phyloP scores from a whole-genome alignment of 176 grass and related monocot species.

The Aegilops longissima region DNA sequence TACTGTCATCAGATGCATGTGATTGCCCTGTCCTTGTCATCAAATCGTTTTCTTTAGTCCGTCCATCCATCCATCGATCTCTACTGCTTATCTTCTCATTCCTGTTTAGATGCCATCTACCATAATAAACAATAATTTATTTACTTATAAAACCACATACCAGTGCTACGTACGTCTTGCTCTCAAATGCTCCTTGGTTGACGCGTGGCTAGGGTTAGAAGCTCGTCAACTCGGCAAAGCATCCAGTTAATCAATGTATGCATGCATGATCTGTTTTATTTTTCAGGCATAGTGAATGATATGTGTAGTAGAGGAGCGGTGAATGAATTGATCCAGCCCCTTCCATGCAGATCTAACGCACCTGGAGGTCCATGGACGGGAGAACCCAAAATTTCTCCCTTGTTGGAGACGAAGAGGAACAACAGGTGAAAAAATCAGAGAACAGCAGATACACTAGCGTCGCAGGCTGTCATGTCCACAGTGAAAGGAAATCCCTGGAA shows the following conservation, averaged over 20 bases:
- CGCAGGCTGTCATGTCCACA: constrained; percentile 32
- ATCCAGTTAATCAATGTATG: neutral
- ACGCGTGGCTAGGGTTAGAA: neutral
- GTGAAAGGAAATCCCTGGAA: constrained; percentile 24
- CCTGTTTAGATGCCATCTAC: neutral
- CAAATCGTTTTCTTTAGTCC: neutral
- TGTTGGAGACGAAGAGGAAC: neutral
- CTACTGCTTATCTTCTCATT: neutral
- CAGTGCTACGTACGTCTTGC: neutral
- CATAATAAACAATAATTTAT: neutral
- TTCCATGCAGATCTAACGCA: too few relatives aligned
- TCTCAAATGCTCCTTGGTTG: neutral
- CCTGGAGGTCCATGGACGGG: too few relatives aligned
- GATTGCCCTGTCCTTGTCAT: constrained; percentile 2
- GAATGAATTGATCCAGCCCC: too few relatives aligned
- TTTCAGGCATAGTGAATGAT: neutral
- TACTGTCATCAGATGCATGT: constrained; percentile 34
- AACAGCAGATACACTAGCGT: constrained; percentile 10
- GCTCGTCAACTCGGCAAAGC: neutral
- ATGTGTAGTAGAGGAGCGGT: too few relatives aligned
- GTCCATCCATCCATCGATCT: neutral
- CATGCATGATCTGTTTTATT: neutral
- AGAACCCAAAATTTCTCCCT: neutral
- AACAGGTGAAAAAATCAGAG: neutral
- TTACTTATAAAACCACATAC: neutral